phyloP scores from a whole-genome alignment of 1,284 basidiomycete species.

The Melampsora larici-populina region DNA sequence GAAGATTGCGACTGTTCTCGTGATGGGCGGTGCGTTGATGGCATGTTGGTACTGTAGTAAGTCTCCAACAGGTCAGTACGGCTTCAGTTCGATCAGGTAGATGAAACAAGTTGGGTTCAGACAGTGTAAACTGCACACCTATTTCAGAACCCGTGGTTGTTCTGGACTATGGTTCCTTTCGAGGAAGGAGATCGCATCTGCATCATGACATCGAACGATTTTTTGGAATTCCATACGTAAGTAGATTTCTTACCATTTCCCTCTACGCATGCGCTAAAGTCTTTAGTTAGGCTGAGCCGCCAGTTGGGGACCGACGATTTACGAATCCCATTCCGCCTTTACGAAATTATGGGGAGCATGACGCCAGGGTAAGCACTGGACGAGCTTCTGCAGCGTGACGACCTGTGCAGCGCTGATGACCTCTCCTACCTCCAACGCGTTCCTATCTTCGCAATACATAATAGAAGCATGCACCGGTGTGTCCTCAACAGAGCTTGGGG shows the following conservation, averaged over 20 bases:
- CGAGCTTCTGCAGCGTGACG: not conserved
- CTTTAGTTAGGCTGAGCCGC: conserved; percentile 24
- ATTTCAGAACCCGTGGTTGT: conserved; percentile 11
- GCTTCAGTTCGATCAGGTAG: not conserved
- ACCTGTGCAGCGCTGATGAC: not conserved
- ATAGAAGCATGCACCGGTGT: conserved; percentile 17
- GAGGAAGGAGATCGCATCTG: conserved; percentile 5
- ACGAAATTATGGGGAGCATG: conserved; percentile 20
- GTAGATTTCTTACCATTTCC: not conserved
- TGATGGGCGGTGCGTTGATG: not conserved
- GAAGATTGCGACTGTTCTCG: not conserved
- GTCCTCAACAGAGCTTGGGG: conserved; percentile 36
- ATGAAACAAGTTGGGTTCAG: not conserved
- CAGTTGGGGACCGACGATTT: conserved; percentile 17
- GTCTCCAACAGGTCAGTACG: not conserved
- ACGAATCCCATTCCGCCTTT: conserved; percentile 31
- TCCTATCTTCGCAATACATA: not conserved
- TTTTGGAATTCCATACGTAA: conserved; percentile 37
- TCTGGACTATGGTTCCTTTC: conserved; percentile 38
- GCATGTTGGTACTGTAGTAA: not conserved
- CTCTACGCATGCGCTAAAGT: not conserved
- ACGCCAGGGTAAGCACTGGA: conserved; percentile 9
- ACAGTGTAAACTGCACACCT: not conserved
- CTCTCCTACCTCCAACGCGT: not conserved
- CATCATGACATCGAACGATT: conserved; percentile 25